Evolutionary conservation across 2,329 filamentous ascomycete genomes (phyloP).

Genomic region (Hymenoscyphus repandus): DNA sequence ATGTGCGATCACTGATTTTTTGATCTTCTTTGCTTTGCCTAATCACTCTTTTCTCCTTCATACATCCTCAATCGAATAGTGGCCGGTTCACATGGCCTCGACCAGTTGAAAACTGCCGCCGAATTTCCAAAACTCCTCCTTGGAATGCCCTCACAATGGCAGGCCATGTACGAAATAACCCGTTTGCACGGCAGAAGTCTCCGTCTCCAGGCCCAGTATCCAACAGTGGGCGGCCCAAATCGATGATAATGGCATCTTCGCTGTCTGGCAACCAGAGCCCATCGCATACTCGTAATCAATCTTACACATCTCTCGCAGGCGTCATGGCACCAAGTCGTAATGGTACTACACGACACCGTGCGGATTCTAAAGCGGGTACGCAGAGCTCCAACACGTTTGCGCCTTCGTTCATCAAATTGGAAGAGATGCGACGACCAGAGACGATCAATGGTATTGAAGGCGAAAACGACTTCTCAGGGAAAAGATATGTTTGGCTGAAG

Average conservation of each 20-base stretch:
- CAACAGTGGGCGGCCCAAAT: slow-evolving; percentile 62
- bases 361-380: slow-evolving; percentile 61
- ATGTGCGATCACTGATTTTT: neutral
- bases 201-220: slow-evolving; percentile 53
- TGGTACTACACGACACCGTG: slow-evolving; percentile 37
- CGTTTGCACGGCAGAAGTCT: slow-evolving; percentile 59
- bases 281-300: slow-evolving; percentile 62
- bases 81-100: neutral
- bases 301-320: slow-evolving; percentile 49
- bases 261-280: slow-evolving; percentile 33
- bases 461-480: slow-evolving; percentile 98
- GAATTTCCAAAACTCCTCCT: neutral
- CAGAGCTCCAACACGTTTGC: slow-evolving; percentile 80
- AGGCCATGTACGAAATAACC: slow-evolving; percentile 73
- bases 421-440: slow-evolving; percentile 62
- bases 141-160: slow-evolving; percentile 35
- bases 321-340: slow-evolving; percentile 26
- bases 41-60: neutral
- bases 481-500: slow-evolving; percentile 95
- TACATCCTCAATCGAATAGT: neutral
- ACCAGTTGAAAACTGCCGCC: neutral
- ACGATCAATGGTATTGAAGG: slow-evolving; percentile 75
- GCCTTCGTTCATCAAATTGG: slow-evolving; percentile 89
- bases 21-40: neutral
- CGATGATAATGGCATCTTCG: slow-evolving; percentile 54